Base-by-base conservation (phyloP, 495 filamentous ascomycete species). In the Amphirosellinia nigrospora region DNA sequence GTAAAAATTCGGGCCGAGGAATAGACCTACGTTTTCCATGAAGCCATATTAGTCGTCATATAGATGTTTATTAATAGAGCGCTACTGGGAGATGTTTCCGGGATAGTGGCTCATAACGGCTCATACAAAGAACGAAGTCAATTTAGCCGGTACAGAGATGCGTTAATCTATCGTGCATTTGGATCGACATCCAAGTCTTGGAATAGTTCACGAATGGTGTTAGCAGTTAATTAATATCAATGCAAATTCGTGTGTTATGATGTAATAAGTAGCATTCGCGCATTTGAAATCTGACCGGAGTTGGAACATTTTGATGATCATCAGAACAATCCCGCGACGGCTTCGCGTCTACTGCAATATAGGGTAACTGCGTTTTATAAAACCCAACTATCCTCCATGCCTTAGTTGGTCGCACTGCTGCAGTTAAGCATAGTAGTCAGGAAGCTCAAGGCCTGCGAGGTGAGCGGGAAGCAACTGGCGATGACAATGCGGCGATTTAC, bases 1-100 rank as follows among this genome's bases (percentile, higher is more conserved):
- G 70, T 64, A 55, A 39, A 73, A 62, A 75, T 75, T 66, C n/a
- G n/a, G n/a, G n/a, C n/a, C n/a, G n/a, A n/a, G n/a, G n/a, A n/a
- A n/a, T n/a, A n/a, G n/a, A n/a, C 73, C 72, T 66, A 82, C 79
- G 56, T 77, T 81, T 38, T 72, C 56, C 77, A 74, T 61, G 77
- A 75, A 71, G 75, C 78, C 52, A 80, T 80, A 21, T 21, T 21
- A 48, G 9, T 34, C 4, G 28, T 32, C 1, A 56, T n/a, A 34
- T 16, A 3, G 8, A 6, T 56, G 9, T 32, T 19, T 34, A 56
- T 56, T 5, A 34, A 34, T 7, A 32, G 52, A 15, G 52, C 10
- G 13, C 28, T 9, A 9, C 30, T 1, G 55, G 55, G 3, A 58
- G 15, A 36, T 34, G 13, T 36, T 58, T 36, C 55, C 55, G 55